phyloP scores from a whole-genome alignment of 768 basidiomycete genomes.

The Tricholoma sp. region DNA sequence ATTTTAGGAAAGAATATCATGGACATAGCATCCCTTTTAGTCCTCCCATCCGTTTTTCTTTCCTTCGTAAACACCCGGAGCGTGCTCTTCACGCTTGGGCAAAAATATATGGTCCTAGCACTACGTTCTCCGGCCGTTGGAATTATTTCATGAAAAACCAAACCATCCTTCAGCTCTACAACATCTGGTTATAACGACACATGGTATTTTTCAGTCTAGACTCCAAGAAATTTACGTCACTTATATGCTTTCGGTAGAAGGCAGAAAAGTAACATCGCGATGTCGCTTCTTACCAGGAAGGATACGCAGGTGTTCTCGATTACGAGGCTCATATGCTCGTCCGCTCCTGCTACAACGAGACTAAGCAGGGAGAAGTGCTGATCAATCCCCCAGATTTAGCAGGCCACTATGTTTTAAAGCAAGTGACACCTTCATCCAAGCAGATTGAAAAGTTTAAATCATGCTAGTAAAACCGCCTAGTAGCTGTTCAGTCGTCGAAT shows the following conservation, averaged over 20 bases:
- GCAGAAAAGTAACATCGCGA: slow-evolving; percentile 36
- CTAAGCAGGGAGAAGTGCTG: slow-evolving; percentile 22
- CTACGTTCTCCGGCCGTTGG: slow-evolving; percentile 29
- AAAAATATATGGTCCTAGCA: slow-evolving; percentile 27
- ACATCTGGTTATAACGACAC: slow-evolving; percentile 25
- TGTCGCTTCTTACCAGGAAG: slow-evolving; percentile 28
- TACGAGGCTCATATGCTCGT: slow-evolving; percentile 36
- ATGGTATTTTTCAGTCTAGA: slow-evolving; percentile 19
- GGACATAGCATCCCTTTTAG: slow-evolving; percentile 23
- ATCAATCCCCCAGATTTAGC: slow-evolving; percentile 33
- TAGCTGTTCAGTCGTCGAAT: slow-evolving; percentile 25
- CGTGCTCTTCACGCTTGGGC: slow-evolving; percentile 27
- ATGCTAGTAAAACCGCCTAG: background rate
- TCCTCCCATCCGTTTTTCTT: slow-evolving; percentile 22
- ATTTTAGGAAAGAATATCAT: slow-evolving; percentile 12
- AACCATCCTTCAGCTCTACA: slow-evolving; percentile 28
- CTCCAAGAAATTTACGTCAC: background rate
- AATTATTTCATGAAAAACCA: slow-evolving; percentile 32
- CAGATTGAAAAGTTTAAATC: background rate
- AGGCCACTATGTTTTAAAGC: slow-evolving; percentile 27
- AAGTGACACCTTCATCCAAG: background rate
- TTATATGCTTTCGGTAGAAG: slow-evolving; percentile 23
- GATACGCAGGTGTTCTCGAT: slow-evolving; percentile 29
- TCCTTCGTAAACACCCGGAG: slow-evolving; percentile 31
- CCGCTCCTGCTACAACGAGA: slow-evolving; percentile 27